These are phyloP conservation scores for Nicotiana knightiana DNA, from an alignment of 257 asterid genomes.

Conservation along the genomic window DNA sequence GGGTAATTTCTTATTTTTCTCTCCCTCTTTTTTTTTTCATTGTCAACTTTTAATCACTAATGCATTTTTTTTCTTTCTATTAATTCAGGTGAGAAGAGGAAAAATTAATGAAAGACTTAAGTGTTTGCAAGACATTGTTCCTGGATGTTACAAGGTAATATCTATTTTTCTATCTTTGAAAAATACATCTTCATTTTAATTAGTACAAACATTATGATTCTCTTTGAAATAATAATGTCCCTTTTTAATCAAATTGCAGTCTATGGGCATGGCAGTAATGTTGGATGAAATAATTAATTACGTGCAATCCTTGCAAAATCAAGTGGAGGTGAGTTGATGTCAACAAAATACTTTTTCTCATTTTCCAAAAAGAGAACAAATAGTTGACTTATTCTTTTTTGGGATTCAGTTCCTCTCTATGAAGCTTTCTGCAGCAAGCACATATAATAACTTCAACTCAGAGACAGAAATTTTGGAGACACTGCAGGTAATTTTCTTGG, in stretches of 20 bases:
- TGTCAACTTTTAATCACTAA: neutral
- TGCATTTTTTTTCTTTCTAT: neutral
- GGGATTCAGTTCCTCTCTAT: conserved; percentile 68
- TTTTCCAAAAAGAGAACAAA: neutral
- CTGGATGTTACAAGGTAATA: conserved; percentile 83
- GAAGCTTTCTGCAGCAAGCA: conserved; percentile 83
- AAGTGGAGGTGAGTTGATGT: conserved; percentile 62
- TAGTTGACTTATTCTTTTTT: neutral
- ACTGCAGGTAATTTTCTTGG: conserved; percentile 40
- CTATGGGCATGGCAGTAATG: conserved; percentile 96
- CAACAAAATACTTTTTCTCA: neutral
- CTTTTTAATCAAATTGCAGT: conserved; percentile 37
- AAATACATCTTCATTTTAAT: neutral
- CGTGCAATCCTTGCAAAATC: conserved; percentile 81
- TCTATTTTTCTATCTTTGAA: neutral
- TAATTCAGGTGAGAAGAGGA: conserved; percentile 71
- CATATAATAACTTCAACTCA: conserved; percentile 48
- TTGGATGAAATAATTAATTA: conserved; percentile 84
- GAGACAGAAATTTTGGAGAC: conserved; percentile 44
- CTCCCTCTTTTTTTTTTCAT: neutral
- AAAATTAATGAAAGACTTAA: conserved; percentile 70
- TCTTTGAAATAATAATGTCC: neutral
- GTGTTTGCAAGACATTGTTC: conserved; percentile 87
- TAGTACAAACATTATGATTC: too few relatives aligned
- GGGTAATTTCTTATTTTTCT: conserved; percentile 35